Percentiles rank a stretch among this genome's conserved stretches.
phyloP scores from a whole-genome alignment of 768 basidiomycete genomes.

The Termitomyces sp. region DNA sequence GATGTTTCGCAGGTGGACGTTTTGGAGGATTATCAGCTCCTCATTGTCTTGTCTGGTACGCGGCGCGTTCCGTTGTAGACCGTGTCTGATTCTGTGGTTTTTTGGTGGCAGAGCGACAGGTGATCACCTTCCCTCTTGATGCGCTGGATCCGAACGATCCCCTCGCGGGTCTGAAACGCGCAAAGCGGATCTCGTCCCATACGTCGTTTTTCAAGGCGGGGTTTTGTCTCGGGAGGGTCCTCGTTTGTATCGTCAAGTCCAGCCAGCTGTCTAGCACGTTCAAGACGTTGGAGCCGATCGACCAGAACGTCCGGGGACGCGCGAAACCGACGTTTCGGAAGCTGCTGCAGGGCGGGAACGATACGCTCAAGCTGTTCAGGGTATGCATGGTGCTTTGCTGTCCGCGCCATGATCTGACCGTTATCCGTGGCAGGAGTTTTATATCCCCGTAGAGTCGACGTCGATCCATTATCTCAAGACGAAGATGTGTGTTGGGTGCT shows the following conservation, averaged over 20 bases:
- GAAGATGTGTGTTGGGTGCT: slow-evolving; percentile 93
- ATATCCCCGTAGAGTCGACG: slow-evolving; percentile 95
- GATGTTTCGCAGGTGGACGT: slow-evolving; percentile 99
- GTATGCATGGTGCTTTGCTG: slow-evolving; percentile 28
- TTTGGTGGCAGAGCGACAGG: slow-evolving; percentile 72
- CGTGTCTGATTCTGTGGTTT: too few species aligned
- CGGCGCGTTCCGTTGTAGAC: neutral
- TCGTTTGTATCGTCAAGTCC: slow-evolving; percentile 97
- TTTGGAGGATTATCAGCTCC: slow-evolving; percentile 89
- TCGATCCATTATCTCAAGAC: slow-evolving; percentile 98
- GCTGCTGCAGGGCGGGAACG: slow-evolving; percentile 89
- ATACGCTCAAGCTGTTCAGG: slow-evolving; percentile 88
- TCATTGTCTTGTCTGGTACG: slow-evolving; percentile 97
- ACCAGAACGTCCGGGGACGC: slow-evolving; percentile 73
- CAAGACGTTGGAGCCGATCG: slow-evolving; percentile 95
- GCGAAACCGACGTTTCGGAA: slow-evolving; percentile 93
- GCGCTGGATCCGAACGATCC: slow-evolving; percentile 89
- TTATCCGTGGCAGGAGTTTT: slow-evolving; percentile 70
- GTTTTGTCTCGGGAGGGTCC: slow-evolving; percentile 80
- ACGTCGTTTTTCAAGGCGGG: slow-evolving; percentile 99
- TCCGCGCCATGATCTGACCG: too few species aligned
- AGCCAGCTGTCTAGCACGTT: slow-evolving; percentile 94
- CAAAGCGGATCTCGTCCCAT: slow-evolving; percentile 92
- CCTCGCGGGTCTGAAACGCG: slow-evolving; percentile 84
- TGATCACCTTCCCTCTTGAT: slow-evolving; percentile 93